These are phyloP conservation scores for Zymoseptoria crescenta DNA, from an alignment of 2,329 filamentous ascomycete genomes.

Conservation along the genomic window DNA sequence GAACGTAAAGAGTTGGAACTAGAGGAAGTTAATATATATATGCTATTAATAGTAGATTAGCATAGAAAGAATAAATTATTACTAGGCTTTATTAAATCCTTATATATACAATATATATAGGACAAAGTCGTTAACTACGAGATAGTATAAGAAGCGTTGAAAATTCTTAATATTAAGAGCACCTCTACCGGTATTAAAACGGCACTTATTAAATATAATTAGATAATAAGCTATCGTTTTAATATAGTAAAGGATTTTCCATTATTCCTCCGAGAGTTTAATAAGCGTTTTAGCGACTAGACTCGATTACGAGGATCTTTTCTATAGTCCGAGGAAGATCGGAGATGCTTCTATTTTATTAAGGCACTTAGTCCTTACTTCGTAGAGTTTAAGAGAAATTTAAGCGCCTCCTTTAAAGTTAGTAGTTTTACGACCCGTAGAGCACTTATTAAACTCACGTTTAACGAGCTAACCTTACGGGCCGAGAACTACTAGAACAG, in stretches of 20 bases:
- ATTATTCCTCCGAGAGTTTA: neutral
- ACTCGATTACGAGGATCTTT: no score
- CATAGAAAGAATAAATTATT: neutral
- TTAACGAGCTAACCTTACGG: no score
- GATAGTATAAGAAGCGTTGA: neutral
- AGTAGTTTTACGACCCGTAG: no score
- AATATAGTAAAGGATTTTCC: neutral
- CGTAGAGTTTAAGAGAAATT: no score
- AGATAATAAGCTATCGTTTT: neutral
- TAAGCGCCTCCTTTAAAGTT: no score
- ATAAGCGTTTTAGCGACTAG: neutral
- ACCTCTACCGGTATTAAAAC: no score
- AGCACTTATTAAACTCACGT: no score
- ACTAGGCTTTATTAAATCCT: neutral
- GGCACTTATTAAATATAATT: neutral
- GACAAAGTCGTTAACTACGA: neutral
- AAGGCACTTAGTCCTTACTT: no score
- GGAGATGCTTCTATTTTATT: no score
- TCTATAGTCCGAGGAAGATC: no score
- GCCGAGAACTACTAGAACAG: no score
- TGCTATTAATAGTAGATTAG: neutral
- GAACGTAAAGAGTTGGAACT: neutral
- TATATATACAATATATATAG: neutral
- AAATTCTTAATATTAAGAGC: neutral
- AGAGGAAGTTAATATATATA: neutral